Conservation (phyloP, 208 protist species). For the Leishmania tarentolae region DNA sequence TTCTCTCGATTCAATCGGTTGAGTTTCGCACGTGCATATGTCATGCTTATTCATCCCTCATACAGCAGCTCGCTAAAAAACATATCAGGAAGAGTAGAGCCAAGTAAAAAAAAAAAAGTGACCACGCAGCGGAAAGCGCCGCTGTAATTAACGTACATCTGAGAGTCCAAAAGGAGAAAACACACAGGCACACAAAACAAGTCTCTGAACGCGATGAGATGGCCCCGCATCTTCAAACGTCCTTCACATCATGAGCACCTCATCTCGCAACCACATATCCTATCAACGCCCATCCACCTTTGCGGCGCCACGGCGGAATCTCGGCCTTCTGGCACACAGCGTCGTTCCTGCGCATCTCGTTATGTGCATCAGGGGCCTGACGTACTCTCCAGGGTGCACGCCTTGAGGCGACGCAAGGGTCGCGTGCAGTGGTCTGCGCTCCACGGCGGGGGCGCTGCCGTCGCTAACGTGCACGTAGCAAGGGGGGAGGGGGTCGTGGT, state of each 20-base stretch:
- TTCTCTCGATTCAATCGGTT: too few relatives aligned
- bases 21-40: neutral
- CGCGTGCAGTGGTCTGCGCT: too few relatives aligned
- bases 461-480: too few relatives aligned
- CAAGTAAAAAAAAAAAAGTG: neutral
- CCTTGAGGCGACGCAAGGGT: too few relatives aligned
- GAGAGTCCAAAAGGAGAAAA: neutral
- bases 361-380: neutral
- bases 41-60: neutral
- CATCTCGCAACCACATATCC: neutral
- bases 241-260: neutral
- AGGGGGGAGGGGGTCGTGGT: too few relatives aligned
- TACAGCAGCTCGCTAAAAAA: neutral
- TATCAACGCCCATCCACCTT: neutral
- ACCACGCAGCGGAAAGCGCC: neutral
- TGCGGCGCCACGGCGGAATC: neutral
- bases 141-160: neutral
- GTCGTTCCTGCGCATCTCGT: neutral
- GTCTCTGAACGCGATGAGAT: neutral
- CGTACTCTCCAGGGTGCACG: too few relatives aligned
- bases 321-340: neutral
- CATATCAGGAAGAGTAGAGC: neutral
- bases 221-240: neutral
- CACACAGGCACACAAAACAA: neutral
- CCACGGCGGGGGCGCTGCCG: too few relatives aligned